Conservation (phyloP, 495 filamentous ascomycete species). For the Lophiostoma macrostomum region DNA sequence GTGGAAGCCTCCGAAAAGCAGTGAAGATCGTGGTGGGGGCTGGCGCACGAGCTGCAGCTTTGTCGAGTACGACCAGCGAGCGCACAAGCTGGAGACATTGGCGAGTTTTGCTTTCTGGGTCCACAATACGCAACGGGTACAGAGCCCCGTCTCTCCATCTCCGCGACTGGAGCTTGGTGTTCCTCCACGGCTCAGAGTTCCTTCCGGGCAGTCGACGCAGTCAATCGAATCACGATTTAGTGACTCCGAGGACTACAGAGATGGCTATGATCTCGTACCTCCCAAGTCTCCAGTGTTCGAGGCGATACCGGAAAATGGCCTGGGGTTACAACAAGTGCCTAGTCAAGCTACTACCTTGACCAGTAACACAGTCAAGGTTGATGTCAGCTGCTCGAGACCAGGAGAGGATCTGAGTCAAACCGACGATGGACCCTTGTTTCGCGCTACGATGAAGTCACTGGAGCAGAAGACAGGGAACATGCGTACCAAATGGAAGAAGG, state of each 20-base stretch:
- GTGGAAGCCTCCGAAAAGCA: slow-evolving; percentile 84
- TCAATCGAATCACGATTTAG: slow-evolving; percentile 76
- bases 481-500: slow-evolving; percentile 89
- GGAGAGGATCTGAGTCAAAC: slow-evolving; percentile 80
- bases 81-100: slow-evolving; percentile 82
- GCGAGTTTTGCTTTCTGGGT: slow-evolving; percentile 95
- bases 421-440: slow-evolving; percentile 93
- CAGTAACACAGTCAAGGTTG: slow-evolving; percentile 70
- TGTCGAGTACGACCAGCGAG: slow-evolving; percentile 91
- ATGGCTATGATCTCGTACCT: slow-evolving; percentile 34
- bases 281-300: slow-evolving; percentile 63
- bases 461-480: slow-evolving; percentile 98
- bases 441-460: slow-evolving; percentile 92
- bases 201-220: slow-evolving; percentile 79
- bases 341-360: slow-evolving; percentile 42
- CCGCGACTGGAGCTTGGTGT: slow-evolving; percentile 68
- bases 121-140: slow-evolving; percentile 58
- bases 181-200: slow-evolving; percentile 72
- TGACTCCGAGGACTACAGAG: slow-evolving; percentile 60
- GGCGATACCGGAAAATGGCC: slow-evolving; percentile 48
- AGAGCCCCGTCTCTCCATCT: slow-evolving; percentile 45
- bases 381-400: slow-evolving; percentile 79
- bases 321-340: slow-evolving; percentile 40
- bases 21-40: slow-evolving; percentile 82
- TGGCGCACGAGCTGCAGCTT: slow-evolving; percentile 97